A percentile compares a stretch with the other conserved stretches of the same genome.
phyloP scores from a whole-genome alignment of 177 flowering plant genomes.

The Vitis hybrid region DNA sequence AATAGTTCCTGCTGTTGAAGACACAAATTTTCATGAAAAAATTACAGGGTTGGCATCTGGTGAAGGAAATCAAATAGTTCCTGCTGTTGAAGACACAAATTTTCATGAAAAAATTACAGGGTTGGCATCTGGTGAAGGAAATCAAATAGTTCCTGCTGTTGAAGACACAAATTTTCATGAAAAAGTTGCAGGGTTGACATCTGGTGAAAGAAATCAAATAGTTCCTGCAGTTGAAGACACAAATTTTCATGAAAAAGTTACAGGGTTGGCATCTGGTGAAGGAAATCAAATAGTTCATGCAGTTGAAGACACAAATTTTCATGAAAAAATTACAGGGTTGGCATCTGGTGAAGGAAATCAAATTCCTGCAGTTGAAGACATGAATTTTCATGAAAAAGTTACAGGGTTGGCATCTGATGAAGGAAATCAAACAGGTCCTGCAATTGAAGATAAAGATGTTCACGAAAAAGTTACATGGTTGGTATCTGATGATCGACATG shows the following conservation, averaged over 20 bases:
- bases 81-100: too few species aligned
- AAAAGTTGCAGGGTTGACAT: too few species aligned
- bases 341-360: constrained; percentile 19
- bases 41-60: too few species aligned
- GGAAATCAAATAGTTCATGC: constrained; percentile 15
- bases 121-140: too few species aligned
- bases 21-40: too few species aligned
- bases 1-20: too few species aligned
- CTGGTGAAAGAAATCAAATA: too few species aligned
- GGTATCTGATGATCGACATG: constrained; percentile 20
- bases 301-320: constrained; percentile 16
- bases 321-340: constrained; percentile 15
- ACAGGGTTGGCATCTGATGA: constrained; percentile 8
- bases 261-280: constrained; percentile 7
- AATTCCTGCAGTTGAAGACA: background rate
- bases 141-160: too few species aligned
- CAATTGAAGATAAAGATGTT: constrained; percentile 16
- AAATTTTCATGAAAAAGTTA: constrained; percentile 19
- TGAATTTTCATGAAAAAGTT: constrained; percentile 20
- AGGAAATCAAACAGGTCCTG: constrained; percentile 17
- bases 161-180: too few species aligned
- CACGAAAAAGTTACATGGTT: constrained; percentile 16
- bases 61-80: too few species aligned
- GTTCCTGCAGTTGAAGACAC: background rate
- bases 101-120: too few species aligned